Conservation (phyloP, 208 protist species). For the Leptomonas seymouri region DNA sequence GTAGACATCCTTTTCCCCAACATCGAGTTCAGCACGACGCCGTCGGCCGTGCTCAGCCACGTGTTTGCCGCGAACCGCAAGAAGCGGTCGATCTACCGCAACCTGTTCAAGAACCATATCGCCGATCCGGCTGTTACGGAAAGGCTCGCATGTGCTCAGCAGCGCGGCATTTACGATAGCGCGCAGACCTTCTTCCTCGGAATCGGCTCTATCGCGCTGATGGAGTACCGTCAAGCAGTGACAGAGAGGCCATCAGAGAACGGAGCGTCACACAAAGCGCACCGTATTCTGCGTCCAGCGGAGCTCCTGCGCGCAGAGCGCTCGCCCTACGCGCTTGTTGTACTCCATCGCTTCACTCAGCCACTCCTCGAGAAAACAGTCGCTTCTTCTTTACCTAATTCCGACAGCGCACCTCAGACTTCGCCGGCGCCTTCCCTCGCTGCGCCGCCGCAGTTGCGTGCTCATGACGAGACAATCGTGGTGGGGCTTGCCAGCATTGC, state of each 20-base stretch:
- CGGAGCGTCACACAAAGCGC: neutral
- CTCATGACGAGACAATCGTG: conserved; percentile 31
- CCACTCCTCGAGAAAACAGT: conserved; percentile 6
- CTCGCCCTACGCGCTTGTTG: conserved; percentile 35
- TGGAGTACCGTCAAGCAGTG: conserved; percentile 35
- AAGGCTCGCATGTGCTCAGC: conserved; percentile 4
- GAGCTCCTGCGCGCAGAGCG: conserved; percentile 33
- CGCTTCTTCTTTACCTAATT: neutral
- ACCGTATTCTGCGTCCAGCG: conserved; percentile 16
- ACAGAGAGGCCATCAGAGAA: neutral
- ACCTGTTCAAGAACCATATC: conserved; percentile 36
- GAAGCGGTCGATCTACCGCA: conserved; percentile 33
- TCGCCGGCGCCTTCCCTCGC: neutral
- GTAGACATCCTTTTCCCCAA: conserved; percentile 37
- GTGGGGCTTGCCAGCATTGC: conserved; percentile 33
- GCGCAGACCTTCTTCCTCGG: conserved; percentile 28
- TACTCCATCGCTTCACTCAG: conserved; percentile 26
- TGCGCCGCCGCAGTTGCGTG: neutral
- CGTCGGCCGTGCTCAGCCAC: conserved; percentile 10
- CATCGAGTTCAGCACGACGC: conserved; percentile 24
- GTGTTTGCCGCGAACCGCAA: conserved; percentile 27
- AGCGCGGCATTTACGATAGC: neutral
- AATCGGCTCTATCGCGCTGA: conserved; percentile 23
- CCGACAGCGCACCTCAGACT: neutral
- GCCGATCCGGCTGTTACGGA: conserved; percentile 23